Evolutionary conservation across 805 yeast species (phyloP).

Genomic region (Schwanniomyces sp.): DNA sequence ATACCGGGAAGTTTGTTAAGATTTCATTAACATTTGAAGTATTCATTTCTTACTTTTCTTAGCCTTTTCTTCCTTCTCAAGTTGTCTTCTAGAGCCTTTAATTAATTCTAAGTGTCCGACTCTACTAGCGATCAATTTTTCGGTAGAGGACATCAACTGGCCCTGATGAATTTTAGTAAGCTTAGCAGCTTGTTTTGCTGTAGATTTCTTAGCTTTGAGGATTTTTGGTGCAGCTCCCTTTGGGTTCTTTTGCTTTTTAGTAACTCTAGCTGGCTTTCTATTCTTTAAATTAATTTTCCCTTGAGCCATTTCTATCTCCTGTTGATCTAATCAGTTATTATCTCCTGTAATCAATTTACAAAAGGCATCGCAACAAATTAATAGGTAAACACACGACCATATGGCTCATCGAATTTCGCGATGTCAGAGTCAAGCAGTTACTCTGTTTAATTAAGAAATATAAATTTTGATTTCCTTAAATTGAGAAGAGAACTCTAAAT

Average conservation of each 20-base stretch:
- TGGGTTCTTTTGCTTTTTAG: slow-evolving; percentile 65
- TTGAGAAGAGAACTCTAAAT: background rate
- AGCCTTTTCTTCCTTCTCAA: slow-evolving; percentile 60
- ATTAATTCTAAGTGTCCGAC: slow-evolving; percentile 93
- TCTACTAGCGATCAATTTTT: slow-evolving; percentile 79
- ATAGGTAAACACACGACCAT: background rate
- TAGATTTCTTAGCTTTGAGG: slow-evolving; percentile 65
- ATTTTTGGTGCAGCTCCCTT: slow-evolving; percentile 72
- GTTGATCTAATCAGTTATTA: background rate
- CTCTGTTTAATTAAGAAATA: slow-evolving; percentile 1
- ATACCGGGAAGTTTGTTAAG: slow-evolving; percentile 12
- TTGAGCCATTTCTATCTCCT: slow-evolving; percentile 57
- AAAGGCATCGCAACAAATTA: background rate
- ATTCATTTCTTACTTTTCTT: slow-evolving; percentile 13
- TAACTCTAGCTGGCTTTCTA: slow-evolving; percentile 51
- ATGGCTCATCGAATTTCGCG: background rate
- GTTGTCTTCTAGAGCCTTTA: slow-evolving; percentile 84
- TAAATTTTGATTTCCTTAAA: background rate
- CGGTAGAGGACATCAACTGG: slow-evolving; percentile 63
- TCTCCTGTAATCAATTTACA: background rate
- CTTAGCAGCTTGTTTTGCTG: slow-evolving; percentile 45
- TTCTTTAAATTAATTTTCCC: slow-evolving; percentile 62
- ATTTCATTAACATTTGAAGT: slow-evolving; percentile 11
- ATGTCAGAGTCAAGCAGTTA: background rate
- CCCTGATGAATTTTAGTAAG: slow-evolving; percentile 58